Base-by-base conservation (phyloP, 139 green algal species). In the Gonium pectorale region DNA sequence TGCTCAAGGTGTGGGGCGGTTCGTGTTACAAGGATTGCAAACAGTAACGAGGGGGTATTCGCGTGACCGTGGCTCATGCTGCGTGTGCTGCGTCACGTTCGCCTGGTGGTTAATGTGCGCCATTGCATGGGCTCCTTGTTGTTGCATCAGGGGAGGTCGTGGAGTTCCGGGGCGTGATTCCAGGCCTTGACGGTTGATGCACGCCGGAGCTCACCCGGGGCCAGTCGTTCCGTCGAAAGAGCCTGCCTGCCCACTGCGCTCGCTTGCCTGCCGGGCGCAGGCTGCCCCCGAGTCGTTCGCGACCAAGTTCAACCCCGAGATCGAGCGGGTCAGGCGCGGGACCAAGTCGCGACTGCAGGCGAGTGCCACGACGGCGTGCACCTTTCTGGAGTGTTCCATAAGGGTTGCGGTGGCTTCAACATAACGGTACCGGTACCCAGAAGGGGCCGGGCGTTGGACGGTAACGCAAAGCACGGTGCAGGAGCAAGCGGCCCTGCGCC, bases 271-370 rank as follows among this genome's bases (percentile, higher is more conserved):
- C 35, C 33, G 33, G 11, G 2, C 64, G 35, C 72, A 80, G 72
- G 72, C 51, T 3, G 33, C 35, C 17, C 72, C 72, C 51, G 72
- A 80, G 51, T 38, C 29, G 3, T 80, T 49, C 51, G 15, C 35
- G 0, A 63, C 5, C 72, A 63, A 63, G 4, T 80, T 80, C 26
- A 51, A 80, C 21, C 72, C 72, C 43, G 40, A 64, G n/a, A n/a
- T n/a, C 35, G 52, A 80, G 22, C 52, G 67, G 52, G 21, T 27
- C 5, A 49, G 35, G 72, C 51, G 51, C 22, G 35, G 51, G 11
- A 27, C 72, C 22, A 80, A 80, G 49, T 67, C 72, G 17, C 33
- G 72, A 5, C 35, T 80, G 35, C 72, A 80, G 72, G 72, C 31
- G 44, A 40, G 67, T 75, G 51, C n/a, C n/a, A n/a, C n/a, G n/a